Percentiles rank a stretch among this genome's conserved stretches.
phyloP scores from a whole-genome alignment of 2,329 filamentous ascomycete genomes.

The Colletotrichum echinochloae region DNA sequence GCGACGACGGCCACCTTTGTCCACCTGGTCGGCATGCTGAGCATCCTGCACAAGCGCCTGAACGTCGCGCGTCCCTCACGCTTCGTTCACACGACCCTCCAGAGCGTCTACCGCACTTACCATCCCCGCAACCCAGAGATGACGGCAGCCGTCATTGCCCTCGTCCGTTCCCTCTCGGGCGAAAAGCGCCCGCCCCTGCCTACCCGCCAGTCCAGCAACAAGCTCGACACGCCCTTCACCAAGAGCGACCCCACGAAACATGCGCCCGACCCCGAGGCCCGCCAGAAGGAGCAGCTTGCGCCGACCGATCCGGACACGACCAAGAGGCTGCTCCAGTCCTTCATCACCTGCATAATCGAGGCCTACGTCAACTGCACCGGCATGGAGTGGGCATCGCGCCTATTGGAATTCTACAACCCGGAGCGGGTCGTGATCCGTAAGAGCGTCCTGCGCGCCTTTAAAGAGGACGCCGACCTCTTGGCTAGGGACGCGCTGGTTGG shows the following conservation, averaged over 20 bases:
- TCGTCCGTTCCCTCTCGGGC: constrained; percentile 76
- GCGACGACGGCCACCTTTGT: constrained; percentile 68
- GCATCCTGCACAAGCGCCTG: constrained; percentile 79
- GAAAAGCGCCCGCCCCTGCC: constrained; percentile 74
- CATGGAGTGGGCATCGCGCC: constrained; percentile 71
- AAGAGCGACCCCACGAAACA: constrained; percentile 66
- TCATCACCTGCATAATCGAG: constrained; percentile 82
- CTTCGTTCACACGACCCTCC: constrained; percentile 81
- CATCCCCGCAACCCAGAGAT: constrained; percentile 73
- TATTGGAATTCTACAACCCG: constrained; percentile 77
- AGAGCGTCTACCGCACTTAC: constrained; percentile 77
- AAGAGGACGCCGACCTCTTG: constrained; percentile 70
- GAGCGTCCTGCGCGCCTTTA: constrained; percentile 74
- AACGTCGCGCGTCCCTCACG: constrained; percentile 82
- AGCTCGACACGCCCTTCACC: constrained; percentile 66
- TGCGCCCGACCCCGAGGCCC: constrained; percentile 72
- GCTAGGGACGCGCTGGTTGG: constrained; percentile 76
- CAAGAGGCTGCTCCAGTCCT: constrained; percentile 76
- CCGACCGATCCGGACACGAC: constrained; percentile 72
- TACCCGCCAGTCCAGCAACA: constrained; percentile 68
- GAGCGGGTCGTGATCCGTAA: constrained; percentile 70
- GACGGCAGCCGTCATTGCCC: constrained; percentile 76
- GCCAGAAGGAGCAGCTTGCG: constrained; percentile 61
- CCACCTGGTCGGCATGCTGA: constrained; percentile 76
- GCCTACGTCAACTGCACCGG: constrained; percentile 74